These are phyloP conservation scores for Aspergillus awamori DNA, from an alignment of 2,329 filamentous ascomycete genomes.

Conservation along the genomic window DNA sequence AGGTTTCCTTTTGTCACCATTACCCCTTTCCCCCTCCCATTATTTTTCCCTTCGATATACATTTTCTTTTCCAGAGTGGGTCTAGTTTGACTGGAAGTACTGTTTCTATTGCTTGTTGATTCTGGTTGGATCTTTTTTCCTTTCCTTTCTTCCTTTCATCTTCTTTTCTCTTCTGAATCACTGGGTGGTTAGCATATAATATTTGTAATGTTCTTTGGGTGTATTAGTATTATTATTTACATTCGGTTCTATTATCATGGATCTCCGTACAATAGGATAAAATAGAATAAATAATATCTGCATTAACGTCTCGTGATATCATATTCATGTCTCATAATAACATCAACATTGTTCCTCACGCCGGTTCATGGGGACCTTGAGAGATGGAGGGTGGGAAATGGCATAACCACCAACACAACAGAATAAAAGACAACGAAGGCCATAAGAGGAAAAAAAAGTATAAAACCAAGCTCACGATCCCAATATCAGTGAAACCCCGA, in stretches of 20 bases:
- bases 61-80: not conserved
- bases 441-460: not conserved
- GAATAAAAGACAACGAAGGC: not conserved
- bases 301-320: not conserved
- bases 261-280: not conserved
- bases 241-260: no score
- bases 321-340: not conserved
- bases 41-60: conserved; percentile 1
- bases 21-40: not conserved
- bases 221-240: no score
- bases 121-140: not conserved
- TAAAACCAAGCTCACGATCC: not conserved
- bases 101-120: not conserved
- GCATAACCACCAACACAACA: not conserved
- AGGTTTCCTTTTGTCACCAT: not conserved
- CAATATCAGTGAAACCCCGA: not conserved
- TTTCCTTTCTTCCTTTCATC: no score
- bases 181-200: not conserved
- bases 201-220: no score
- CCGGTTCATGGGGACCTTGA: not conserved
- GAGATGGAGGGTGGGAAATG: not conserved
- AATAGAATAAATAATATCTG: not conserved
- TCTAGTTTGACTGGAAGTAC: not conserved
- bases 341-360: not conserved
- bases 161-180: not conserved